Conservation (phyloP, 163 green algal genomes). For the Scenedesmus sp. region DNA sequence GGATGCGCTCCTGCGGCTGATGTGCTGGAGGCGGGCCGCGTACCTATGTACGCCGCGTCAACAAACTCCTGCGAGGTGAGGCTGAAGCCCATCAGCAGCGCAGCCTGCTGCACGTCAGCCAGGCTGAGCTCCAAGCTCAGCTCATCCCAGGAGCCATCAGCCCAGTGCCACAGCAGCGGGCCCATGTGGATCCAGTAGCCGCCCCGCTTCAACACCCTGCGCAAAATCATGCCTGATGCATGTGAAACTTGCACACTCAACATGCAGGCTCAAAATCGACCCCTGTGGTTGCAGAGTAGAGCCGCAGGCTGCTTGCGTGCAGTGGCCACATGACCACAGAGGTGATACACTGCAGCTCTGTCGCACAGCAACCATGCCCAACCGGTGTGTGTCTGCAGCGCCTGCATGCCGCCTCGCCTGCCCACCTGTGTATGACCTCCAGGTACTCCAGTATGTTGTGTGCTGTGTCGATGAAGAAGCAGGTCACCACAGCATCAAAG, state of each 20-base stretch:
- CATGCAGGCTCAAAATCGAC: too few species aligned
- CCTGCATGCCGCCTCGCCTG: neutral
- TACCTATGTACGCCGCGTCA: slow-evolving; percentile 77
- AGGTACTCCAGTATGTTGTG: slow-evolving; percentile 98
- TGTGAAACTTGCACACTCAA: too few species aligned
- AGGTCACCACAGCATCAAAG: slow-evolving; percentile 95
- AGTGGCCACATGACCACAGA: too few species aligned
- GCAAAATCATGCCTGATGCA: neutral
- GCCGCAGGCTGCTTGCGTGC: too few species aligned
- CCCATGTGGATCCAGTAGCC: slow-evolving; percentile 95
- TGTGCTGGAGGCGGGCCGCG: too few species aligned
- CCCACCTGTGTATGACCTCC: slow-evolving; percentile 76
- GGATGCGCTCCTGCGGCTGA: too few species aligned
- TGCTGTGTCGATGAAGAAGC: slow-evolving; percentile 99
- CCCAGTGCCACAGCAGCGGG: slow-evolving; percentile 98
- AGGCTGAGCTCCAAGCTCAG: slow-evolving; percentile 88
- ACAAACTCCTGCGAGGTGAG: slow-evolving; percentile 61
- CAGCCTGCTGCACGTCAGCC: slow-evolving; percentile 77
- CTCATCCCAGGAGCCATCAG: slow-evolving; percentile 67
- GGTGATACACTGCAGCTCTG: too few species aligned
- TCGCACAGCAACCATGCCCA: too few species aligned
- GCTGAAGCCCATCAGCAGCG: slow-evolving; percentile 71
- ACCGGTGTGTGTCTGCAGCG: too few species aligned
- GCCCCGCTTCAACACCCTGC: slow-evolving; percentile 67
- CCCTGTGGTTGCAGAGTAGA: neutral